phyloP scores from a whole-genome alignment of 345 rosid genomes.

The Mangifera indica region DNA sequence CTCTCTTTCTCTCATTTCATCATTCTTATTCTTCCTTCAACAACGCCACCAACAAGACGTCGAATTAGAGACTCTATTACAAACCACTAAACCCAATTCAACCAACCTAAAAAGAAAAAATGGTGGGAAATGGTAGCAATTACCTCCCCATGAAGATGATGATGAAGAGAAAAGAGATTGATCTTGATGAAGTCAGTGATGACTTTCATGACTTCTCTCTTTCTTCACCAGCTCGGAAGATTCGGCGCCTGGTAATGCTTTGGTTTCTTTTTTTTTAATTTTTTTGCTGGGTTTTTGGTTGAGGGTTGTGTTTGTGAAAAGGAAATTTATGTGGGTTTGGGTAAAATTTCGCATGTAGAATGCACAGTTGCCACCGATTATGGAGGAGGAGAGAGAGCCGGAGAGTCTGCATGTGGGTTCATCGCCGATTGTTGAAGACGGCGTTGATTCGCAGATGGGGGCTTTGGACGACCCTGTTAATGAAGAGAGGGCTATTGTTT shows the following conservation, averaged over 20 bases:
- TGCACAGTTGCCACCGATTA: slow-evolving; percentile 54
- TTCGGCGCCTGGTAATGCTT: slow-evolving; percentile 63
- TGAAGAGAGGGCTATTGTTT: slow-evolving; percentile 66
- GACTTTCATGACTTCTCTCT: slow-evolving; percentile 81
- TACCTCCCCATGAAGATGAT: slow-evolving; percentile 25
- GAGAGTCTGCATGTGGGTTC: background rate
- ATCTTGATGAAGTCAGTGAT: slow-evolving; percentile 59
- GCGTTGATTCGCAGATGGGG: background rate
- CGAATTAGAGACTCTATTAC: background rate
- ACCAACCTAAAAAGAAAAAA: background rate
- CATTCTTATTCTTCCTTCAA: background rate
- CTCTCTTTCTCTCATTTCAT: background rate
- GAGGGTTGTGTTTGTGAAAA: background rate
- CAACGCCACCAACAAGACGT: background rate
- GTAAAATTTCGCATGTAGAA: slow-evolving; percentile 28
- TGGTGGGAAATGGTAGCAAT: slow-evolving; percentile 16
- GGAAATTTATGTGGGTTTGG: background rate
- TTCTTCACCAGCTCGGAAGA: slow-evolving; percentile 72
- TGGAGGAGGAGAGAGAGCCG: slow-evolving; percentile 59
- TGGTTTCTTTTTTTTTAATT: background rate
- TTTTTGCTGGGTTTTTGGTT: background rate
- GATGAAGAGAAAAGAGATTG: slow-evolving; percentile 59
- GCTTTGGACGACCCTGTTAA: slow-evolving; percentile 22
- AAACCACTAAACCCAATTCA: too few species aligned
- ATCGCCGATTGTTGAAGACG: background rate